A percentile compares a stretch with the other conserved stretches of the same genome.
Conservation (phyloP, 306 rosid genomes). For the Gleditsia sinensis region DNA sequence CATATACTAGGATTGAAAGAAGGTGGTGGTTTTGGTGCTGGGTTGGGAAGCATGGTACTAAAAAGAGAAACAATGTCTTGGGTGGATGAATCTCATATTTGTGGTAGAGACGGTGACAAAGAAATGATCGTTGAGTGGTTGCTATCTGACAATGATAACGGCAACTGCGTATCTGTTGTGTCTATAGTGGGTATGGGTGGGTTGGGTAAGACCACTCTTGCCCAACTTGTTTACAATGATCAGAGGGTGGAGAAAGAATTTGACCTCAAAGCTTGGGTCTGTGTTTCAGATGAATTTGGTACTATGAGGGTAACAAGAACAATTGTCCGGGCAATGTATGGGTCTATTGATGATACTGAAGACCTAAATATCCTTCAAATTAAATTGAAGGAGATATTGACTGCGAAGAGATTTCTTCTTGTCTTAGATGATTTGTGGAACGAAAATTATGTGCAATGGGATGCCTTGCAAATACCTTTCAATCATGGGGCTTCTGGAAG, state of each 20-base stretch:
- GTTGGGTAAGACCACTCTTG: conserved; percentile 12
- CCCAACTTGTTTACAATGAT: conserved; percentile 9
- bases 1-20: neutral
- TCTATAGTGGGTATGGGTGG: neutral
- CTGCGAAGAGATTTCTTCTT: neutral
- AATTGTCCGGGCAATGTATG: neutral
- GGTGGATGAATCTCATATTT: neutral
- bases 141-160: neutral
- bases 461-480: neutral
- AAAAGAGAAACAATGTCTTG: neutral
- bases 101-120: conserved; percentile 29
- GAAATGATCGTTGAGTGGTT: neutral
- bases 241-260: neutral
- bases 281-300: conserved; percentile 9
- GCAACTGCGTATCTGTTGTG: neutral
- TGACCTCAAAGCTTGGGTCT: conserved; percentile 9
- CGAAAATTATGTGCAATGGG: conserved; percentile 22
- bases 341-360: neutral
- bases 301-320: neutral
- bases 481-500: conserved; percentile 13
- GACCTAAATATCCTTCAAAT: neutral
- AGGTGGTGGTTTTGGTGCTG: neutral
- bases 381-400: neutral
- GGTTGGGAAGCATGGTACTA: neutral
- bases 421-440: conserved; percentile 33